Conservation (phyloP, 345 rosid species). For the Melaleuca alternifolia region DNA sequence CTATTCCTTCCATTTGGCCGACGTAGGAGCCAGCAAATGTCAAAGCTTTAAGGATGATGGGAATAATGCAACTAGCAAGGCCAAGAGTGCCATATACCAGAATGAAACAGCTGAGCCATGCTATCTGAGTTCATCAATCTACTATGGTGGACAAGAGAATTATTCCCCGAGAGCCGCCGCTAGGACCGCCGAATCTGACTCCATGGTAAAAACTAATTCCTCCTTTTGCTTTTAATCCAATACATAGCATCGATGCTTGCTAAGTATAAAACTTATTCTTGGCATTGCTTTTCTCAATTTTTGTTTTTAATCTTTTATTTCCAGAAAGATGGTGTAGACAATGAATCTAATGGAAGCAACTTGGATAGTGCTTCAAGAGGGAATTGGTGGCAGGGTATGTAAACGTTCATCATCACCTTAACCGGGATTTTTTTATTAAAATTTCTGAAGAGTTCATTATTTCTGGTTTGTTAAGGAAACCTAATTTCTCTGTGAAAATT, state of each 20-base stretch:
- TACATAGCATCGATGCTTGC: not conserved
- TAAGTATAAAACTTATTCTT: not conserved
- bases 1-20: not conserved
- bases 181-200: slow-evolving; percentile 23
- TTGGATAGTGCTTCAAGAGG: slow-evolving; percentile 70
- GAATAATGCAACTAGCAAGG: slow-evolving; percentile 15
- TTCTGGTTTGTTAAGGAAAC: not conserved
- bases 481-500: not conserved
- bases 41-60: slow-evolving; percentile 12
- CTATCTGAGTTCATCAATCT: slow-evolving; percentile 76
- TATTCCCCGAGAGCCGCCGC: slow-evolving; percentile 40
- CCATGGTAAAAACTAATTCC: slow-evolving; percentile 11
- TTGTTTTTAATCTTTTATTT: slow-evolving; percentile 13
- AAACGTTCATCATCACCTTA: not conserved
- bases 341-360: slow-evolving; percentile 38
- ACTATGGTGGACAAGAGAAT: slow-evolving; percentile 91
- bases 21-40: not conserved
- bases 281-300: not conserved
- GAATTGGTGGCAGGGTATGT: slow-evolving; percentile 93
- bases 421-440: not conserved
- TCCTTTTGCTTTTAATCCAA: not conserved
- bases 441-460: not conserved
- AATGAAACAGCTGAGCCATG: slow-evolving; percentile 58
- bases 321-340: slow-evolving; percentile 52
- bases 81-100: slow-evolving; percentile 27